A percentile compares a stretch with the other conserved stretches of the same genome.
phyloP scores from a whole-genome alignment of 257 asterid genomes.

The Rubia yunnanensis region DNA sequence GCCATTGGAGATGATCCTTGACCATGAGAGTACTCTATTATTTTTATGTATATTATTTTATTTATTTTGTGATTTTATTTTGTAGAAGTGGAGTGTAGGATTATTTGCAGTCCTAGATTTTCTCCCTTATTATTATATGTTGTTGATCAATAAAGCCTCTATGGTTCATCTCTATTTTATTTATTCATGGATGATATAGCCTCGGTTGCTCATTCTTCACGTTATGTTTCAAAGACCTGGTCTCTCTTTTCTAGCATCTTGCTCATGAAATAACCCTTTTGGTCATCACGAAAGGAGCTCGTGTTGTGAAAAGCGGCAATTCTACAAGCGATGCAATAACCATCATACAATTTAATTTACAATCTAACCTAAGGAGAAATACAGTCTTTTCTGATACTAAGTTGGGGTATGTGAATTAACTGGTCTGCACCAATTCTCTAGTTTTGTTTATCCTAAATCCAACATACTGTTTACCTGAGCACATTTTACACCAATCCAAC shows the following conservation, averaged over 20 bases:
- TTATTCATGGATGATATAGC: constrained; percentile 2
- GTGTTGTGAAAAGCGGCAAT: too few species aligned
- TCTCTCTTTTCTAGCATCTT: neutral
- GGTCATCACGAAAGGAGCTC: neutral
- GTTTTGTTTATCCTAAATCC: too few species aligned
- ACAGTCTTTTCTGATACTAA: too few species aligned
- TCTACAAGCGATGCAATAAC: too few species aligned
- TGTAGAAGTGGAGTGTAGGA: constrained; percentile 15
- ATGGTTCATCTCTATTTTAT: constrained; percentile 6
- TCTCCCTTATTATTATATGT: neutral
- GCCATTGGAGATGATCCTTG: neutral
- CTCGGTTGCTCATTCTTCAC: neutral
- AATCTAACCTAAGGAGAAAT: too few species aligned
- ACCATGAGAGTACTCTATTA: constrained; percentile 11
- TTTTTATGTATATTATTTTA: neutral
- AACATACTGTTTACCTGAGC: too few species aligned
- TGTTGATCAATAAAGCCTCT: constrained; percentile 6
- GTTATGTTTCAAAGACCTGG: neutral
- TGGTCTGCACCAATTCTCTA: too few species aligned
- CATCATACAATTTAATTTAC: too few species aligned
- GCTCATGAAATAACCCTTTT: neutral
- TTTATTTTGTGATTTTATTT: neutral
- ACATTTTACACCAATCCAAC: too few species aligned
- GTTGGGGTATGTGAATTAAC: too few species aligned
- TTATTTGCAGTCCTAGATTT: constrained; percentile 4